A percentile compares a stretch with the other conserved stretches of the same genome.
These are phyloP conservation scores for Pseudoscleropodium purum DNA, from an alignment of 225 moss, liverwort and hornwort genomes.

Conservation along the genomic window DNA sequence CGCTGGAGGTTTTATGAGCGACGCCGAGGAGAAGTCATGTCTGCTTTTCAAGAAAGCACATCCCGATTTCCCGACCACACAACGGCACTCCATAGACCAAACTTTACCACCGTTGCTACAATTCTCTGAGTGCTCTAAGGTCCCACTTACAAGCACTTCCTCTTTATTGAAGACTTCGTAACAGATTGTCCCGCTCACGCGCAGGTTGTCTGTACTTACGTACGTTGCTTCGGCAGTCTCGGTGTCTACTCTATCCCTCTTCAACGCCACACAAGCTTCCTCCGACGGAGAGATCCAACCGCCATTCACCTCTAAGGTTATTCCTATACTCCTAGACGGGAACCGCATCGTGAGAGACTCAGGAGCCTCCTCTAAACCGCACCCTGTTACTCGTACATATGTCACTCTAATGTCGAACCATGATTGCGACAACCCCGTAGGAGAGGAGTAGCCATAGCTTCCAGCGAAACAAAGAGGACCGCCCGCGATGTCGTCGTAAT, in stretches of 20 bases:
- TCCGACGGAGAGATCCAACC: conserved; percentile 59
- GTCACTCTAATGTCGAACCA: conserved; percentile 55
- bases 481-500: conserved; percentile 27
- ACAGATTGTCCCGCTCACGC: conserved; percentile 44
- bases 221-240: conserved; percentile 55
- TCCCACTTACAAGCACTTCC: conserved; percentile 41
- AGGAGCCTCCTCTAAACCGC: conserved; percentile 29
- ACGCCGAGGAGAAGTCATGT: conserved; percentile 24
- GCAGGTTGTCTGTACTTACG: conserved; percentile 55
- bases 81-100: conserved; percentile 56
- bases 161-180: conserved; percentile 42
- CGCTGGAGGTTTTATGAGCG: conserved; percentile 20
- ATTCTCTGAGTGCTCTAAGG: conserved; percentile 16
- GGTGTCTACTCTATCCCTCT: conserved; percentile 48
- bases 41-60: conserved; percentile 42
- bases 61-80: conserved; percentile 48
- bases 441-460: background rate
- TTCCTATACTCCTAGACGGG: conserved; percentile 38
- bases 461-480: conserved; percentile 9
- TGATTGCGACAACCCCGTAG: conserved; percentile 3
- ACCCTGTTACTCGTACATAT: conserved; percentile 42
- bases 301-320: conserved; percentile 58
- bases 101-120: background rate
- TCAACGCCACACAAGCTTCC: conserved; percentile 21
- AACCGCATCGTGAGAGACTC: conserved; percentile 49